Evolutionary conservation across 2,329 filamentous ascomycete genomes (phyloP).

Genomic region (Epichloe aotearoae): DNA sequence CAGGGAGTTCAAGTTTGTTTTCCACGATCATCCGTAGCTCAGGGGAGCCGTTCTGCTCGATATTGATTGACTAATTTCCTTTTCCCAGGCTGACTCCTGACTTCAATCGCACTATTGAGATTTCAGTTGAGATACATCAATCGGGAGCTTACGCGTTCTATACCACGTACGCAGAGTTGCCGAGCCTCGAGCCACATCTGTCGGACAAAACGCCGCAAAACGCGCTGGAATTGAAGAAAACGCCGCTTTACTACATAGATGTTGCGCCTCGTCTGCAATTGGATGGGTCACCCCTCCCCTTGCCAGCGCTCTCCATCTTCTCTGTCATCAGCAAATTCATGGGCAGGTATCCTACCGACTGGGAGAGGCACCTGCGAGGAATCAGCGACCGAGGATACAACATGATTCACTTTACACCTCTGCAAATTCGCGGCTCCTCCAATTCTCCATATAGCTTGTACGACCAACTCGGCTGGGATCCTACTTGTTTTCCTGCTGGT

Average conservation of each 20-base stretch:
- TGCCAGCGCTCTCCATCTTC: constrained; percentile 82
- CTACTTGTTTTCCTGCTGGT: constrained; percentile 66
- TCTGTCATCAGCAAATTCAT: constrained; percentile 97
- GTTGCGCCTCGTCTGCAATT: constrained; percentile 71
- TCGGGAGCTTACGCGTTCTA: constrained; percentile 92
- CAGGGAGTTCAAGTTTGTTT: constrained; percentile 71
- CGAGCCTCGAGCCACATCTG: constrained; percentile 37
- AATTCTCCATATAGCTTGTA: constrained; percentile 97
- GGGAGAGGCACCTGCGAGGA: constrained; percentile 77
- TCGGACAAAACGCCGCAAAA: constrained; percentile 15
- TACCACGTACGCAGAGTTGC: constrained; percentile 79
- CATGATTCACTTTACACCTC: constrained; percentile 95
- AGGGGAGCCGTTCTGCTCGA: background rate
- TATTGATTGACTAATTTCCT: background rate
- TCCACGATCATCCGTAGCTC: background rate
- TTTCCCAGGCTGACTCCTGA: constrained; percentile 62
- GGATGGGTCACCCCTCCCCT: constrained; percentile 63
- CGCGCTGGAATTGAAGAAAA: constrained; percentile 44
- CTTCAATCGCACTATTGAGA: constrained; percentile 84
- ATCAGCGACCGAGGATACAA: constrained; percentile 92
- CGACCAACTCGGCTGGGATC: constrained; percentile 82
- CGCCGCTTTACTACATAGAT: constrained; percentile 81
- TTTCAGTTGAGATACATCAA: constrained; percentile 71
- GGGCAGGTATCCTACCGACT: constrained; percentile 80
- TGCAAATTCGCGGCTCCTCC: constrained; percentile 77